Evolutionary conservation across 768 basidiomycete species (phyloP).

Genomic region (Hericium rajendrae): DNA sequence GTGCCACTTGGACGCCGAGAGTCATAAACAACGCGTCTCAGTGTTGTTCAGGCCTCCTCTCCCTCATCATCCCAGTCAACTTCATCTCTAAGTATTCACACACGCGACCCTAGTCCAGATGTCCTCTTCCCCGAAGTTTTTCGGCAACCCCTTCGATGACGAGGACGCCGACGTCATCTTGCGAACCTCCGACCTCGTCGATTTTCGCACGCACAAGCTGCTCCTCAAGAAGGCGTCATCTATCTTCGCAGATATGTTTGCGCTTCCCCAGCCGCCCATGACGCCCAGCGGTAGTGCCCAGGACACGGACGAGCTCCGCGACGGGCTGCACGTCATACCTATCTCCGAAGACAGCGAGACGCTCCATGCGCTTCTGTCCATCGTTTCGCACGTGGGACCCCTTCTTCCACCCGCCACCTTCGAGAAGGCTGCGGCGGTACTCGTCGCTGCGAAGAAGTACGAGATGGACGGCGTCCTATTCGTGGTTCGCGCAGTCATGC

Average conservation of each 20-base stretch:
- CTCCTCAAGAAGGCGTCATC: slow-evolving; percentile 26
- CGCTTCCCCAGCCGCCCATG: slow-evolving; percentile 18
- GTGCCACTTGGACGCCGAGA: too few species aligned
- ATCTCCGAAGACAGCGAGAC: slow-evolving; percentile 9
- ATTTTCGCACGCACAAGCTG: slow-evolving; percentile 21
- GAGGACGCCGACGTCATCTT: slow-evolving; percentile 5
- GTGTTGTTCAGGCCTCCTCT: too few species aligned
- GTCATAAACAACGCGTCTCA: too few species aligned
- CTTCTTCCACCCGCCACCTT: background rate
- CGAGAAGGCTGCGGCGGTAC: background rate
- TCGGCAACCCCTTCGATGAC: background rate
- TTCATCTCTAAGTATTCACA: too few species aligned
- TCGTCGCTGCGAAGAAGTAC: background rate
- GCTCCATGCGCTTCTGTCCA: background rate
- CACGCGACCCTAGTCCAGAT: too few species aligned
- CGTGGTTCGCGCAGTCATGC: background rate
- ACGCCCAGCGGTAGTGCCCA: background rate
- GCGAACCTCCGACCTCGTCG: slow-evolving; percentile 1
- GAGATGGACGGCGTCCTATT: background rate
- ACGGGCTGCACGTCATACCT: slow-evolving; percentile 1
- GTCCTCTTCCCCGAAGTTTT: background rate
- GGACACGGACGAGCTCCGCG: background rate
- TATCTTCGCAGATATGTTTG: slow-evolving; percentile 24
- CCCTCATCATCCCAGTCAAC: too few species aligned
- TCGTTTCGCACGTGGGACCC: background rate